Evolutionary conservation across 306 rosid genomes (phyloP).

Genomic region (Gastrolobium bilobum): DNA sequence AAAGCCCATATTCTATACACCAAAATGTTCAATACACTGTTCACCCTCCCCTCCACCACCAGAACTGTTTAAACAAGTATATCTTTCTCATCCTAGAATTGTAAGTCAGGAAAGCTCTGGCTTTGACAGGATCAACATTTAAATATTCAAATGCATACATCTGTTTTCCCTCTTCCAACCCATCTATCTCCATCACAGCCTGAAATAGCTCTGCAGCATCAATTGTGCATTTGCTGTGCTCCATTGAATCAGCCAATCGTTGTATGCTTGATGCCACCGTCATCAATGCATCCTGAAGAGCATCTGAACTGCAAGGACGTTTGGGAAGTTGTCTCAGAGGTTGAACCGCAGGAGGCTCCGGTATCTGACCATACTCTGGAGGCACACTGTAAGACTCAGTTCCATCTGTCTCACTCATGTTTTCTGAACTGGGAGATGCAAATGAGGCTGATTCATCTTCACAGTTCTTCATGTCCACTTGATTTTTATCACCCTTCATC

Average conservation of each 20-base stretch:
- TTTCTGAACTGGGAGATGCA: slow-evolving; percentile 74
- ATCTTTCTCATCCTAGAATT: slow-evolving; percentile 71
- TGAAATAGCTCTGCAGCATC: slow-evolving; percentile 68
- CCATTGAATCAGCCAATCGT: slow-evolving; percentile 78
- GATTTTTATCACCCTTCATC: slow-evolving; percentile 64
- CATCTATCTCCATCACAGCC: slow-evolving; percentile 90
- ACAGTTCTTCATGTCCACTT: slow-evolving; percentile 57
- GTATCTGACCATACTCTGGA: slow-evolving; percentile 68
- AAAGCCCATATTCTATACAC: slow-evolving; percentile 59
- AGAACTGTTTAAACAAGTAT: slow-evolving; percentile 73
- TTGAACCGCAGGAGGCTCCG: slow-evolving; percentile 65
- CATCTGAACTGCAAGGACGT: slow-evolving; percentile 69
- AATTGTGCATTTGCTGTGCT: slow-evolving; percentile 62
- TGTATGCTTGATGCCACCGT: slow-evolving; percentile 76
- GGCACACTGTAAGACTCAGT: slow-evolving; percentile 73
- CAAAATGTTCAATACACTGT: slow-evolving; percentile 25
- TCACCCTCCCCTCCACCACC: slow-evolving; percentile 77
- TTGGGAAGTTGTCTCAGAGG: slow-evolving; percentile 68
- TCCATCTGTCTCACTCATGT: slow-evolving; percentile 70
- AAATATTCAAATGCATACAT: slow-evolving; percentile 88
- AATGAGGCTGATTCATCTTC: slow-evolving; percentile 74
- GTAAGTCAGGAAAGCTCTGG: slow-evolving; percentile 82
- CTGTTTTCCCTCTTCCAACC: slow-evolving; percentile 78
- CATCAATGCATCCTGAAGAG: slow-evolving; percentile 75
- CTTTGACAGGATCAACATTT: slow-evolving; percentile 80